Evolutionary conservation across 306 rosid species (phyloP).

Genomic region (Sesbania bispinosa): DNA sequence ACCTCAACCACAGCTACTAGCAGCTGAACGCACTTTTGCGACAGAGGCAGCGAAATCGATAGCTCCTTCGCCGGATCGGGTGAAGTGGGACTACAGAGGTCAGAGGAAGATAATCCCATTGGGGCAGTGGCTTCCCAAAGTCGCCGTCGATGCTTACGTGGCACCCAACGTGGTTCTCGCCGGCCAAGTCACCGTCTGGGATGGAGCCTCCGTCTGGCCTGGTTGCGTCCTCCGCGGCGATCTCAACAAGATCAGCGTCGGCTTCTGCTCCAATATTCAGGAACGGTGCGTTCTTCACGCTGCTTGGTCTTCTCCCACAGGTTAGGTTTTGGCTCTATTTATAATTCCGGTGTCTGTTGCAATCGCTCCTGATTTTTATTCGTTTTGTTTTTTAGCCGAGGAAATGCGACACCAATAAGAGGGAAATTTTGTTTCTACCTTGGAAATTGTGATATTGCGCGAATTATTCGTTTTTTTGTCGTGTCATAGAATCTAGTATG

Average conservation of each 20-base stretch:
- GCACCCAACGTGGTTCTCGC: slow-evolving; percentile 97
- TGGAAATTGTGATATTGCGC: not conserved
- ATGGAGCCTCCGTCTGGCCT: slow-evolving; percentile 95
- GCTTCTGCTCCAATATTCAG: slow-evolving; percentile 92
- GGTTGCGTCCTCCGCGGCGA: slow-evolving; percentile 95
- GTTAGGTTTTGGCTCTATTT: slow-evolving; percentile 25
- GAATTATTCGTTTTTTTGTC: not conserved
- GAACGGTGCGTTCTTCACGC: slow-evolving; percentile 93
- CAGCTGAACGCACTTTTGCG: slow-evolving; percentile 43
- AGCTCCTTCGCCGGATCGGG: slow-evolving; percentile 69
- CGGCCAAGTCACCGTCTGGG: slow-evolving; percentile 89
- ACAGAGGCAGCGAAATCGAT: slow-evolving; percentile 54
- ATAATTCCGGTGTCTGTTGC: not conserved
- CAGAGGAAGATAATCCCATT: slow-evolving; percentile 87
- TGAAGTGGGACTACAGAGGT: slow-evolving; percentile 98
- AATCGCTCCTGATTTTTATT: not conserved
- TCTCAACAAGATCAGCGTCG: slow-evolving; percentile 91
- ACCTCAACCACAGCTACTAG: slow-evolving; percentile 15
- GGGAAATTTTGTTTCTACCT: not conserved
- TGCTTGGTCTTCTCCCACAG: slow-evolving; percentile 98
- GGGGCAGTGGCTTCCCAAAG: slow-evolving; percentile 92
- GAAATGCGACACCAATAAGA: not conserved
- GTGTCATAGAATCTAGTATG: not conserved
- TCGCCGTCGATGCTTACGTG: slow-evolving; percentile 97
- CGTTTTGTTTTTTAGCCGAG: slow-evolving; percentile 11